Conservation (phyloP, 2,329 filamentous ascomycete species). For the Aspergillus sp. region DNA sequence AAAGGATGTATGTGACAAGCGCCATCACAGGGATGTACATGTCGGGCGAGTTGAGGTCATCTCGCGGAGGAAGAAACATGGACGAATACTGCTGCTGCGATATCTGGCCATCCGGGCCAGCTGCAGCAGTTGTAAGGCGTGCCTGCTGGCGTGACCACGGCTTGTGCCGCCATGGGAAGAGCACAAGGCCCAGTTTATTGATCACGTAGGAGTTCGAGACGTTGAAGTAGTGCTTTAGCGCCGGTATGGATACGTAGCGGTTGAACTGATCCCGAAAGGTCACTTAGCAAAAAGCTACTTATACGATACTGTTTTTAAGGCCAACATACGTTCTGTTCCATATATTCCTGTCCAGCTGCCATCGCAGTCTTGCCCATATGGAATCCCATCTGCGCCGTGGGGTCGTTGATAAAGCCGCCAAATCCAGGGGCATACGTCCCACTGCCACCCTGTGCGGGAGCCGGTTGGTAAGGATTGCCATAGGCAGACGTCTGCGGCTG, state of each 20-base stretch:
- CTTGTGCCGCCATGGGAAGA: conserved; percentile 97
- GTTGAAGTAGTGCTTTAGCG: conserved; percentile 98
- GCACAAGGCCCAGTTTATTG: conserved; percentile 86
- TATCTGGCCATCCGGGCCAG: conserved; percentile 59
- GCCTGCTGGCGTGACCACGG: conserved; percentile 93
- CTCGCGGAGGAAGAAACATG: conserved; percentile 80
- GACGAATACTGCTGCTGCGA: conserved; percentile 55
- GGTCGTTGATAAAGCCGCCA: conserved; percentile 92
- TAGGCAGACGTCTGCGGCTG: conserved; percentile 59
- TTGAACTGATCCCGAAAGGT: conserved; percentile 55
- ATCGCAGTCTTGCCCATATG: conserved; percentile 92
- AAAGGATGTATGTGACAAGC: conserved; percentile 92
- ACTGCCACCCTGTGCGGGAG: conserved; percentile 41
- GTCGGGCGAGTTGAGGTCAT: conserved; percentile 96
- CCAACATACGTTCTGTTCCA: conserved; percentile 80
- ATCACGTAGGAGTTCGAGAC: conserved; percentile 96
- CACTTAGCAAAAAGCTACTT: neutral
- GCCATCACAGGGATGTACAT: conserved; percentile 99
- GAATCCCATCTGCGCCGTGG: conserved; percentile 89
- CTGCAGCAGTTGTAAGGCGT: conserved; percentile 40
- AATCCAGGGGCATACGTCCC: conserved; percentile 60
- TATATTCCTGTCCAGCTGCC: conserved; percentile 85
- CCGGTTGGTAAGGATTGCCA: conserved; percentile 52
- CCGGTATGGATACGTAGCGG: conserved; percentile 85
- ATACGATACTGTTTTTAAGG: neutral